A percentile compares a stretch with the other conserved stretches of the same genome.
phyloP scores from a whole-genome alignment of 352 stramenopile genomes.

The Globisporangium yorkense region DNA sequence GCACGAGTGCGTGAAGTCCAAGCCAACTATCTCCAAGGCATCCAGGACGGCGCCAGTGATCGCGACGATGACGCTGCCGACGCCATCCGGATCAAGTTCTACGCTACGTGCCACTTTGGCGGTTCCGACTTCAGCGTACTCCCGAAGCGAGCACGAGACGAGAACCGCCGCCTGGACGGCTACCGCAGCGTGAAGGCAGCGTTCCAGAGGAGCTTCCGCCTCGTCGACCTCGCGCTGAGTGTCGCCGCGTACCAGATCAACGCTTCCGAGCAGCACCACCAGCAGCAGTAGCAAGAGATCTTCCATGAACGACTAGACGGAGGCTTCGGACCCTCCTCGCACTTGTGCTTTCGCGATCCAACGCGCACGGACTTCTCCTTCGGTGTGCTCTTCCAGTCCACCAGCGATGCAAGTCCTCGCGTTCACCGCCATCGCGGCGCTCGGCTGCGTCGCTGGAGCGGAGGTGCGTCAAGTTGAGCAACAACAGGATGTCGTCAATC shows the following conservation, averaged over 20 bases:
- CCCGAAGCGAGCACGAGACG: background rate
- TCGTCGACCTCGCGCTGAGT: slow-evolving; percentile 7
- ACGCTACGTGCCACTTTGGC: slow-evolving; percentile 8
- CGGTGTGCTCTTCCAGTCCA: too few species aligned
- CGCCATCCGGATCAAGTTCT: slow-evolving; percentile 3
- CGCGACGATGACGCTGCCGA: background rate
- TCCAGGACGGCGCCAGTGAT: background rate
- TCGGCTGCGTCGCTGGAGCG: background rate
- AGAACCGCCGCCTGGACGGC: slow-evolving; percentile 4
- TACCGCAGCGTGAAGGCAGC: slow-evolving; percentile 7
- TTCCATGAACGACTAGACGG: slow-evolving; percentile 15
- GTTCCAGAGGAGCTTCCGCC: slow-evolving; percentile 3
- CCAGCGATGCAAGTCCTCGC: background rate
- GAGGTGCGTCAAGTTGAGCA: background rate
- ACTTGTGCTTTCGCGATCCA: too few species aligned
- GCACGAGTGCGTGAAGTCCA: slow-evolving; percentile 3
- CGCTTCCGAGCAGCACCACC: background rate
- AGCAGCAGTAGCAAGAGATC: background rate
- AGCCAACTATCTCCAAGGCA: slow-evolving; percentile 3
- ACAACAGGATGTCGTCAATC: background rate
- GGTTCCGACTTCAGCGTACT: slow-evolving; percentile 7
- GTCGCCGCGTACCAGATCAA: slow-evolving; percentile 10
- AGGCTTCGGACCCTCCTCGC: slow-evolving; percentile 10
- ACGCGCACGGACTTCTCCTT: too few species aligned
- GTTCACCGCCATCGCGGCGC: background rate